A percentile compares a stretch with the other conserved stretches of the same genome.
Conservation (phyloP, 352 stramenopile species). For the Globisporangium iwayamae region DNA sequence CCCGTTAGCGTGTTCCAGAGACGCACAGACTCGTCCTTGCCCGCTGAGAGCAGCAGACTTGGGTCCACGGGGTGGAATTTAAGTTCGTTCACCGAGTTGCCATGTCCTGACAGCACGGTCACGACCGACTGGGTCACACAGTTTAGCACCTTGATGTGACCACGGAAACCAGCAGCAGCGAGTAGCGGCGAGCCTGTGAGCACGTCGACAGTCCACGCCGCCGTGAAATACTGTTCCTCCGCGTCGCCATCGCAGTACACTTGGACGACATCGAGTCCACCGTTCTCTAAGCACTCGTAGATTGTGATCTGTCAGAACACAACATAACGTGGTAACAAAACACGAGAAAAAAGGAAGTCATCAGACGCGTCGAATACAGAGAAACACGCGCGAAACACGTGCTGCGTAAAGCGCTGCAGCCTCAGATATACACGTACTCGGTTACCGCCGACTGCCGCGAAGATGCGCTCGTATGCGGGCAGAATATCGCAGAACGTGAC, state of each 20-base stretch:
- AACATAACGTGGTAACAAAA: not conserved
- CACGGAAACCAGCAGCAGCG: conserved; percentile 59
- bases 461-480: conserved; percentile 65
- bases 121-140: conserved; percentile 72
- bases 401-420: too few relatives aligned
- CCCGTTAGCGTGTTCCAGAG: conserved; percentile 91
- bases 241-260: conserved; percentile 77
- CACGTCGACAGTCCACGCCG: conserved; percentile 74
- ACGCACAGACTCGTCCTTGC: conserved; percentile 91
- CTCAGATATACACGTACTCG: conserved; percentile 31
- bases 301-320: conserved; percentile 50
- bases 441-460: conserved; percentile 69
- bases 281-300: conserved; percentile 75
- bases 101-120: conserved; percentile 85
- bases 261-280: conserved; percentile 70
- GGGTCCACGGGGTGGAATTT: conserved; percentile 89
- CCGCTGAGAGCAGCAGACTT: conserved; percentile 86
- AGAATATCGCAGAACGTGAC: conserved; percentile 71
- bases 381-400: too few relatives aligned
- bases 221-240: conserved; percentile 78
- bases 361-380: too few relatives aligned
- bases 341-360: not conserved
- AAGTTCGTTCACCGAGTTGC: conserved; percentile 91
- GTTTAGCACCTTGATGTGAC: conserved; percentile 86
- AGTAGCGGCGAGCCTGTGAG: conserved; percentile 68